Evolutionary conservation across 768 basidiomycete genomes (phyloP).

Genomic region (Boletus patriciae): DNA sequence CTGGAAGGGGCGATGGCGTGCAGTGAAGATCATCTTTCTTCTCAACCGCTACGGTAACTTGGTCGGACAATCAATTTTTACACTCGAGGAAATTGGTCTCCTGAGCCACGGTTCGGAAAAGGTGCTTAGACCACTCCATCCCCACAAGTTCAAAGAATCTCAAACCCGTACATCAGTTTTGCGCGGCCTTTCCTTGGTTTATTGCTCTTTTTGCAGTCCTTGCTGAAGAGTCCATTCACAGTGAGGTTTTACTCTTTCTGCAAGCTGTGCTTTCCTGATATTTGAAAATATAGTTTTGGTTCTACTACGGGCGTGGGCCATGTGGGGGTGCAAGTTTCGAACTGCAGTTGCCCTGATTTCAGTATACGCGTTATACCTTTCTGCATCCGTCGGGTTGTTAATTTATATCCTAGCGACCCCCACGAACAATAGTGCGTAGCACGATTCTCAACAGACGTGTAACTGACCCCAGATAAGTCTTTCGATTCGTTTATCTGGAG

Average conservation of each 20-base stretch:
- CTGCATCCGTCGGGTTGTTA: not conserved
- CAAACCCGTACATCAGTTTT: constrained; percentile 6
- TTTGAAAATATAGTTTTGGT: constrained; percentile 9
- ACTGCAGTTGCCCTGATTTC: not conserved
- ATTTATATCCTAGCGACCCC: not conserved
- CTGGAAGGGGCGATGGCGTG: constrained; percentile 4
- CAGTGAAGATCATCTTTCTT: constrained; percentile 13
- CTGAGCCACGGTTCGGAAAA: not conserved
- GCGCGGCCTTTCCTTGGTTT: not conserved
- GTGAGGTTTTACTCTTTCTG: not conserved
- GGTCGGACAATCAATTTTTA: constrained; percentile 5
- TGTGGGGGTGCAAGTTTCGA: constrained; percentile 10
- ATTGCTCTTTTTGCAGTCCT: not conserved
- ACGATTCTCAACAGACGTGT: not conserved
- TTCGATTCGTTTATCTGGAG: not conserved
- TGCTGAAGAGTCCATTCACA: constrained; percentile 10
- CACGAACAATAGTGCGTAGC: not conserved
- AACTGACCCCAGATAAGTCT: not conserved
- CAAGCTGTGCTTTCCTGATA: not conserved
- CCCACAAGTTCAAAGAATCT: too few relatives aligned
- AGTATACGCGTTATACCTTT: constrained; percentile 5
- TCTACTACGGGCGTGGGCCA: constrained; percentile 17
- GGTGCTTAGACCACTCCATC: not conserved
- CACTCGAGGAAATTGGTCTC: constrained; percentile 15
- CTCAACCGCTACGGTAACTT: constrained; percentile 18